Evolutionary conservation across 768 basidiomycete species (phyloP), one percentile per base, ranked within the genome.

Genomic region (Filobasidium floriforme): DNA sequence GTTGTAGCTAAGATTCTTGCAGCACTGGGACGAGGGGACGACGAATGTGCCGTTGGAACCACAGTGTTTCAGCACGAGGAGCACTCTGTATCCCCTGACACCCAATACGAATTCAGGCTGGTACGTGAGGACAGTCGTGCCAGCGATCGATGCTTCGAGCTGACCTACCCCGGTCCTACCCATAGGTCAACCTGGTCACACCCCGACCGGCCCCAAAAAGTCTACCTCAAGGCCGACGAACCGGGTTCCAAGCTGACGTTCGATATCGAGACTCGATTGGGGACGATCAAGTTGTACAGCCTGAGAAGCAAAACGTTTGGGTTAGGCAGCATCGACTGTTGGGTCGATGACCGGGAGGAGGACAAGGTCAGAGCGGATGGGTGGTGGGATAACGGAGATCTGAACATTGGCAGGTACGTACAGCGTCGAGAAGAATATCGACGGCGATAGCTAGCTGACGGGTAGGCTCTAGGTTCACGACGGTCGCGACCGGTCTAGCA

Each of bases 281-380:
- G 77, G 14, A 54, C 70, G 32, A 70, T 78, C 69, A 78, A 78
- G 67, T 68, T 78, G 65, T 78, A 76, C 65, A 70, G 73, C 22
- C 52, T 78, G 37, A 63, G 69, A n/a, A 73, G 71, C 28, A 72
- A 69, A 60, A 70, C 68, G 15, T 78, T 76, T 62, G 75, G 75
- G 14, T 49, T 78, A n/a, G 77, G 77, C 0, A 73, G 66, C 32
- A 67, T 76, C 12, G 65, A 70, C 44, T 78, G 77, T 57, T 76
- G 75, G 75, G 69, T 71, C 44, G 76, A 72, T 49, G 72, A 71
- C 5, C 72, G 71, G 49, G 49, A 59, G 52, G 63, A 73, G 24
- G 49, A 63, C 22, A 59, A 65, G 7, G 73, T 73, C 5, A 68
- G 63, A 46, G 69, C 74, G 0, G 71, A 69, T 15, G 77, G 77